Conservation (phyloP, 2,329 filamentous ascomycete genomes). For the Claviceps lovelessii region DNA sequence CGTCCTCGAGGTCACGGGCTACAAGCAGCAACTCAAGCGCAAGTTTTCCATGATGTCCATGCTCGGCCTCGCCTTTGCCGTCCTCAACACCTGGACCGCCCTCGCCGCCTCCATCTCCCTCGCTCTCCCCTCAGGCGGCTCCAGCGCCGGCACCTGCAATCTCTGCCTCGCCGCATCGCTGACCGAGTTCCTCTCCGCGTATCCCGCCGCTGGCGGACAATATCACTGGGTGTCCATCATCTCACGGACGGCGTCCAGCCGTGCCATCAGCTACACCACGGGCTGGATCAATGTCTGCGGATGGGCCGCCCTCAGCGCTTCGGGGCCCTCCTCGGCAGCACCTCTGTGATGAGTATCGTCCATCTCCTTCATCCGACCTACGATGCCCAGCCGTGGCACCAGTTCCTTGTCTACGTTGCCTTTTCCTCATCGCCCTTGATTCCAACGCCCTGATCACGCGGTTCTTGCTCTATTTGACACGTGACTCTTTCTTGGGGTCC, state of each 20-base stretch:
- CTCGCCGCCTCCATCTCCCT: slow-evolving; percentile 32
- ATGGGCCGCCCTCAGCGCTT: slow-evolving; percentile 56
- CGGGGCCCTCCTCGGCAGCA: slow-evolving; percentile 53
- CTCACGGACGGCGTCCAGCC: slow-evolving; percentile 44
- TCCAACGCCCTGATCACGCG: slow-evolving; percentile 48
- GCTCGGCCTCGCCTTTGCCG: slow-evolving; percentile 33
- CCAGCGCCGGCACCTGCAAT: slow-evolving; percentile 54
- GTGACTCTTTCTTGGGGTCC: slow-evolving; percentile 57
- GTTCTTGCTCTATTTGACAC: slow-evolving; percentile 50
- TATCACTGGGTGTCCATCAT: slow-evolving; percentile 61
- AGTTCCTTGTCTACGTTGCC: slow-evolving; percentile 57
- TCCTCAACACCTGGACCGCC: slow-evolving; percentile 37
- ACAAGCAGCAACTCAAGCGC: slow-evolving; percentile 34
- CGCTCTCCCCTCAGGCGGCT: slow-evolving; percentile 54
- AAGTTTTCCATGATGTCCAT: slow-evolving; percentile 36
- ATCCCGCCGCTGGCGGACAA: slow-evolving; percentile 44
- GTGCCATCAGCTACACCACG: slow-evolving; percentile 52
- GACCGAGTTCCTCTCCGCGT: slow-evolving; percentile 57
- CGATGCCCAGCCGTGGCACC: slow-evolving; percentile 48
- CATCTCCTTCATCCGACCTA: slow-evolving; percentile 45
- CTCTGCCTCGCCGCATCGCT: slow-evolving; percentile 53
- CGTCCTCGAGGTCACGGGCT: slow-evolving; percentile 29
- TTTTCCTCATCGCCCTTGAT: slow-evolving; percentile 45
- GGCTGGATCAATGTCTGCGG: slow-evolving; percentile 63
- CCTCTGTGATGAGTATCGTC: slow-evolving; percentile 52